These are phyloP conservation scores for Hymenoscyphus occultus DNA, from an alignment of 2,329 filamentous ascomycete genomes.

Conservation along the genomic window DNA sequence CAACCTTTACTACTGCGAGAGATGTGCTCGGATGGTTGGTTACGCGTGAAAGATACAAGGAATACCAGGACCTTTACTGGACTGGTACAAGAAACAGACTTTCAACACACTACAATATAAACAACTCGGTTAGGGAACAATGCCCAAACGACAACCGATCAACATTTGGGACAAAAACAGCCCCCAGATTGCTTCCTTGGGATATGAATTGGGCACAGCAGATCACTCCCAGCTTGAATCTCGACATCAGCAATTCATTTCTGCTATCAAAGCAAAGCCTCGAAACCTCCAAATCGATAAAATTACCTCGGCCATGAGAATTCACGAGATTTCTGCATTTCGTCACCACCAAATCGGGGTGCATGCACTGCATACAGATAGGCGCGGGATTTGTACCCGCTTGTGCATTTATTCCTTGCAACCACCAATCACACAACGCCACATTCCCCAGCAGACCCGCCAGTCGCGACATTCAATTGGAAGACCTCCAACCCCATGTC, in stretches of 20 bases:
- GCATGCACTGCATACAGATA: no score
- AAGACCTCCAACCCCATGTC: neutral
- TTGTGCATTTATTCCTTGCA: no score
- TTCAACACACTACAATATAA: constrained; percentile 1
- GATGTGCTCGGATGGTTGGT: constrained; percentile 61
- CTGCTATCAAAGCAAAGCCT: neutral
- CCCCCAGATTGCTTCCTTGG: neutral
- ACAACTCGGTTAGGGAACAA: neutral
- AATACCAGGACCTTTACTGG: constrained; percentile 6
- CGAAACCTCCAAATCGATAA: neutral
- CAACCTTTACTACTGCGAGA: constrained; percentile 64
- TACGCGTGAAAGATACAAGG: constrained; percentile 49
- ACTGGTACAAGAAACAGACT: constrained; percentile 11
- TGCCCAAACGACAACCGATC: neutral
- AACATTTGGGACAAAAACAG: neutral
- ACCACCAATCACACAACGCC: no score
- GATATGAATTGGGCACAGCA: neutral
- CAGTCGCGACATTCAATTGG: no score
- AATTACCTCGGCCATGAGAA: neutral
- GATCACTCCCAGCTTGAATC: neutral
- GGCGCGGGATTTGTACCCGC: no score
- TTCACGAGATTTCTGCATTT: neutral
- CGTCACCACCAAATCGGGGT: neutral
- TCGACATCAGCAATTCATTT: neutral
- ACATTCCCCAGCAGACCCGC: no score